A percentile compares a stretch with the other conserved stretches of the same genome.
These are phyloP conservation scores for Helicostylum pulchrum DNA, from an alignment of 192 early-diverging fungal genomes.

Conservation along the genomic window DNA sequence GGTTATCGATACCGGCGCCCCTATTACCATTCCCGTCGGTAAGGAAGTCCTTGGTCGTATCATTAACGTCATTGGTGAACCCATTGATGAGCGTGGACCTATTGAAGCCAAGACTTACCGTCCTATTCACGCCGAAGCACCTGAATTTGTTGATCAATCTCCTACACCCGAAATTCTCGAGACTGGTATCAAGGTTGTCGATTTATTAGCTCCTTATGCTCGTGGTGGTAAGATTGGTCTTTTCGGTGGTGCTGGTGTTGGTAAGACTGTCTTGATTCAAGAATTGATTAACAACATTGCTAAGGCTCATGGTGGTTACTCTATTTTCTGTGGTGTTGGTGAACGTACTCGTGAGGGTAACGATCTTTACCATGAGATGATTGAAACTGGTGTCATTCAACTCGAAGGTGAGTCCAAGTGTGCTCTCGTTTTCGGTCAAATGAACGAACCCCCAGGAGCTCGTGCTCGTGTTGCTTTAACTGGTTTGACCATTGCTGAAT, in stretches of 20 bases:
- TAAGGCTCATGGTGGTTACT: constrained; percentile 99
- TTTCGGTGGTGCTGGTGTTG: constrained; percentile 99
- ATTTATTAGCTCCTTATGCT: constrained; percentile 95
- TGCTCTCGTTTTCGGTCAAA: constrained; percentile 96
- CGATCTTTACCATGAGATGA: constrained; percentile 68
- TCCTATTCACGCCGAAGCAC: constrained; percentile 91
- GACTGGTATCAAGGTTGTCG: constrained; percentile 99
- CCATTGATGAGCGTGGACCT: constrained; percentile 96
- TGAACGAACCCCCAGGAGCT: constrained; percentile 99
- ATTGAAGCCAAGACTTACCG: constrained; percentile 84
- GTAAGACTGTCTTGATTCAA: constrained; percentile 99
- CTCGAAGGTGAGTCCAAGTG: constrained; percentile 93
- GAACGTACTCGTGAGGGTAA: constrained; percentile 99
- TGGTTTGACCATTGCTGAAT: constrained; percentile 97
- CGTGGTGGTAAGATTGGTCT: constrained; percentile 99
- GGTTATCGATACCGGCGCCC: constrained; percentile 89
- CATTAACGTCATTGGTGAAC: constrained; percentile 99
- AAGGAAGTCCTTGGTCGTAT: constrained; percentile 96
- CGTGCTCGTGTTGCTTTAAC: constrained; percentile 98
- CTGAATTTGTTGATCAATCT: constrained; percentile 93
- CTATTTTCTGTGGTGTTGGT: constrained; percentile 97
- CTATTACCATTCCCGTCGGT: constrained; percentile 92
- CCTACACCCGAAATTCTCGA: constrained; percentile 92
- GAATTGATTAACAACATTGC: constrained; percentile 99
- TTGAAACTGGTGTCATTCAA: constrained; percentile 84